Evolutionary conservation across 495 filamentous ascomycete genomes (phyloP).

Genomic region (Neurospora sp.): DNA sequence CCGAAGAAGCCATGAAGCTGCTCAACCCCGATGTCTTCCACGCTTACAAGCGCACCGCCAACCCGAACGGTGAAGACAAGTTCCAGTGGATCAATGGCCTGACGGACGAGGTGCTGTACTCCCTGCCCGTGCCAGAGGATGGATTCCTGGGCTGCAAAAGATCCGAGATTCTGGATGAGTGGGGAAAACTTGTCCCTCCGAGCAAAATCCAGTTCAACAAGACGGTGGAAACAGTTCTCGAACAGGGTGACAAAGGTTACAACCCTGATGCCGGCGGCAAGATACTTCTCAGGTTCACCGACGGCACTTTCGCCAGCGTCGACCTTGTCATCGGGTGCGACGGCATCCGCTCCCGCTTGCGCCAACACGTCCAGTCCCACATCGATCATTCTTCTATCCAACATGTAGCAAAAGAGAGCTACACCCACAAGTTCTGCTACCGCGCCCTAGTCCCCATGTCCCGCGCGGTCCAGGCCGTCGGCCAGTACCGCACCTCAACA

Average conservation of each 20-base stretch:
- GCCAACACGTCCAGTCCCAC: slow-evolving; percentile 22
- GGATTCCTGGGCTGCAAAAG: slow-evolving; percentile 33
- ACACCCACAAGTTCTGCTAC: slow-evolving; percentile 35
- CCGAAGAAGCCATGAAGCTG: slow-evolving; percentile 42
- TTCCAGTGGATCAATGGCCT: slow-evolving; percentile 36
- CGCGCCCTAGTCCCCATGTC: slow-evolving; percentile 32
- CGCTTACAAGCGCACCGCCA: slow-evolving; percentile 26
- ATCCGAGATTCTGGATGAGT: slow-evolving; percentile 33
- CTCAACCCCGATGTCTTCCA: slow-evolving; percentile 31
- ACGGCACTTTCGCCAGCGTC: slow-evolving; percentile 21
- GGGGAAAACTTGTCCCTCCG: slow-evolving; percentile 20
- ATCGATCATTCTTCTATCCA: neutral
- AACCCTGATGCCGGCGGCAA: slow-evolving; percentile 6
- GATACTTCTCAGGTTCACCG: slow-evolving; percentile 23
- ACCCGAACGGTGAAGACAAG: slow-evolving; percentile 30
- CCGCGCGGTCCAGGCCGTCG: slow-evolving; percentile 18
- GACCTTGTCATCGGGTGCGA: slow-evolving; percentile 37
- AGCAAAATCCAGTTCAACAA: slow-evolving; percentile 23
- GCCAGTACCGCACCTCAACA: slow-evolving; percentile 12
- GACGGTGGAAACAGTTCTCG: slow-evolving; percentile 5
- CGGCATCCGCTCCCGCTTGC: slow-evolving; percentile 32
- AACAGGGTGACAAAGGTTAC: neutral
- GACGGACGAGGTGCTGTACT: slow-evolving; percentile 22
- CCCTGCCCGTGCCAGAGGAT: slow-evolving; percentile 27
- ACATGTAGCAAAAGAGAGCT: slow-evolving; percentile 18